These are phyloP conservation scores for Thoreauomyces humboldtii DNA, from an alignment of 192 early-diverging fungal species.

Conservation along the genomic window DNA sequence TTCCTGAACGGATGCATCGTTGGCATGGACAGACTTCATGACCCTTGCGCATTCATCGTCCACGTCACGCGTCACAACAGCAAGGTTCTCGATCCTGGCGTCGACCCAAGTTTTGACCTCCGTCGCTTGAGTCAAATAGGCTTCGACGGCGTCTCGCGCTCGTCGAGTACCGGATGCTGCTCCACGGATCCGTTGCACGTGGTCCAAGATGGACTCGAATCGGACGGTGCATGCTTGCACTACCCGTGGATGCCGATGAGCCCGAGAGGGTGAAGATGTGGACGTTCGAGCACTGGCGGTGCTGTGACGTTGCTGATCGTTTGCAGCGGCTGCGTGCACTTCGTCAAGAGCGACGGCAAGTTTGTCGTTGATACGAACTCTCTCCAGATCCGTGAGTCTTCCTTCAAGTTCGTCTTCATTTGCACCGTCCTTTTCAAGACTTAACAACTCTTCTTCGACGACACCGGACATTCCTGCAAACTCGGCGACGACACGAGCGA, in stretches of 20 bases:
- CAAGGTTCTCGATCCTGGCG: constrained; percentile 16
- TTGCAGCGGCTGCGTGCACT: background rate
- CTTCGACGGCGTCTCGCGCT: constrained; percentile 1
- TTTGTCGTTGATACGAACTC: background rate
- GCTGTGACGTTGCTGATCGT: background rate
- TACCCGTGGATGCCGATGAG: background rate
- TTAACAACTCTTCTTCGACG: background rate
- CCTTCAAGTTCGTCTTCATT: background rate
- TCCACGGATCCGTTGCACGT: constrained; percentile 5
- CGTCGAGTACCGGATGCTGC: background rate
- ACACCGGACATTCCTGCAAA: background rate
- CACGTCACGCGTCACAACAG: background rate
- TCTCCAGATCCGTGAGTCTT: constrained; percentile 14
- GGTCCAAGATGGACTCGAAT: constrained; percentile 12
- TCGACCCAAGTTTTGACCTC: constrained; percentile 13
- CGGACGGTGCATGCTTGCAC: constrained; percentile 6
- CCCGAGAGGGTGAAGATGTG: too few species aligned
- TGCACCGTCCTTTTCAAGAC: background rate
- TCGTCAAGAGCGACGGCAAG: constrained; percentile 4
- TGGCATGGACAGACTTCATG: background rate
- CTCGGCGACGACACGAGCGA: background rate
- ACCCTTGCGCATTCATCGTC: background rate
- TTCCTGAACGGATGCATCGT: background rate
- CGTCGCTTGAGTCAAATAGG: constrained; percentile 7
- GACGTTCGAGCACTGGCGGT: too few species aligned